A percentile compares a stretch with the other conserved stretches of the same genome.
Conservation (phyloP, 2,329 filamentous ascomycete species). For the Aspergillus unguis region DNA sequence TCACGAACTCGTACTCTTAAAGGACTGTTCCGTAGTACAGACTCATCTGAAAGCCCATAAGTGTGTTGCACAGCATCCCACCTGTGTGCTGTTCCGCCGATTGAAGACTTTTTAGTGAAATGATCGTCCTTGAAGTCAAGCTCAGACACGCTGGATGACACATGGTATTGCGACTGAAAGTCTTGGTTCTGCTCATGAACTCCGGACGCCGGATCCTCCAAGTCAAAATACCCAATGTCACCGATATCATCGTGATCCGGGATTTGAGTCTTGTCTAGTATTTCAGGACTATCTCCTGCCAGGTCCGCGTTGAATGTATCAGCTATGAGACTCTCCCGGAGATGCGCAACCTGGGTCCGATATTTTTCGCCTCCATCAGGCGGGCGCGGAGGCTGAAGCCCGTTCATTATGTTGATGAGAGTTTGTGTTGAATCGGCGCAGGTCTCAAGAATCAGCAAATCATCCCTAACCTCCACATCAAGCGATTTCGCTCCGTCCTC, state of each 20-base stretch:
- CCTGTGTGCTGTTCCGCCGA: conserved; percentile 66
- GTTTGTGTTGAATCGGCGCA: conserved; percentile 98
- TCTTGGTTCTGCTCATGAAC: conserved; percentile 42
- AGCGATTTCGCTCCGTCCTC: conserved; percentile 63
- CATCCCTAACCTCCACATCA: conserved; percentile 77
- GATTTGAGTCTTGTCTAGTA: conserved; percentile 46
- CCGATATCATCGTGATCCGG: conserved; percentile 28
- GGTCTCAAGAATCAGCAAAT: conserved; percentile 85
- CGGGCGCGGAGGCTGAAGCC: conserved; percentile 75
- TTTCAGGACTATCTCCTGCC: conserved; percentile 30
- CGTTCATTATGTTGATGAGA: conserved; percentile 73
- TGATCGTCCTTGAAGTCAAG: conserved; percentile 75
- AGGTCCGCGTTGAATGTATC: conserved; percentile 64
- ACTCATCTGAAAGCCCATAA: conserved; percentile 64
- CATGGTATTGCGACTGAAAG: conserved; percentile 53
- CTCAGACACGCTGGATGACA: conserved; percentile 57
- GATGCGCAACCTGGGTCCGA: conserved; percentile 77
- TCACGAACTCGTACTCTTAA: conserved; percentile 76
- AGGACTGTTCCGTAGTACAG: conserved; percentile 64
- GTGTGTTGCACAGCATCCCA: conserved; percentile 77
- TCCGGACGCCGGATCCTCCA: conserved; percentile 39
- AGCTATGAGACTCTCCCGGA: conserved; percentile 83
- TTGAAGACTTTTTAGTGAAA: conserved; percentile 62
- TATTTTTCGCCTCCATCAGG: conserved; percentile 83
- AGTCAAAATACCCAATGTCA: conserved; percentile 53